phyloP scores from a whole-genome alignment of 176 grass and related monocot species.

The Carex parvula region DNA sequence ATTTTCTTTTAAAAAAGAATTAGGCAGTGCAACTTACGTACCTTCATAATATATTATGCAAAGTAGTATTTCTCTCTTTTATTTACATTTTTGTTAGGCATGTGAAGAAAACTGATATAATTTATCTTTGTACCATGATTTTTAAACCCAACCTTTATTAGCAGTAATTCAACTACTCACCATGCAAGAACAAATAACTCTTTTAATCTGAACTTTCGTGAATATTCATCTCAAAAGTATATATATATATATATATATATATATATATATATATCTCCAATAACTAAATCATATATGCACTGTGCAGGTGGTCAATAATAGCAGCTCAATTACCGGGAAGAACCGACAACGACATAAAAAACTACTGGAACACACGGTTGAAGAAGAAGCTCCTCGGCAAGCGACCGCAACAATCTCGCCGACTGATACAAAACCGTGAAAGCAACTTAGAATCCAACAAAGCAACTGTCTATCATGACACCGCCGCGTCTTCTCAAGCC shows the following conservation, averaged over 20 bases:
- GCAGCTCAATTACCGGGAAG: slow-evolving; percentile 89
- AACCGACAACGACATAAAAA: slow-evolving; percentile 99
- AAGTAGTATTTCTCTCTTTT: neutral
- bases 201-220: neutral
- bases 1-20: neutral
- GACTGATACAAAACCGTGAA: slow-evolving; percentile 29
- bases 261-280: too few species aligned
- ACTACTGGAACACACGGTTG: slow-evolving; percentile 98
- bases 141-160: neutral
- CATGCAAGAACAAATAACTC: neutral
- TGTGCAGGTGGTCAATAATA: slow-evolving; percentile 92
- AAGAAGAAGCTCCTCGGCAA: slow-evolving; percentile 98
- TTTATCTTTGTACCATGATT: neutral
- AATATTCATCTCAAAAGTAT: neutral
- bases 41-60: neutral
- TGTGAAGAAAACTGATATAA: neutral
- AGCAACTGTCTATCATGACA: neutral
- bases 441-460: slow-evolving; percentile 25
- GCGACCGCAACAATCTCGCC: slow-evolving; percentile 38
- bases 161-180: neutral
- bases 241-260: too few species aligned
- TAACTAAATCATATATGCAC: slow-evolving; percentile 1
- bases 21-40: neutral
- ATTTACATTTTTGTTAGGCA: slow-evolving; percentile 6
- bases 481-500: slow-evolving; percentile 20